These are phyloP conservation scores for Mucor indicus DNA, from an alignment of 371 early-diverging fungal species.

Conservation along the genomic window DNA sequence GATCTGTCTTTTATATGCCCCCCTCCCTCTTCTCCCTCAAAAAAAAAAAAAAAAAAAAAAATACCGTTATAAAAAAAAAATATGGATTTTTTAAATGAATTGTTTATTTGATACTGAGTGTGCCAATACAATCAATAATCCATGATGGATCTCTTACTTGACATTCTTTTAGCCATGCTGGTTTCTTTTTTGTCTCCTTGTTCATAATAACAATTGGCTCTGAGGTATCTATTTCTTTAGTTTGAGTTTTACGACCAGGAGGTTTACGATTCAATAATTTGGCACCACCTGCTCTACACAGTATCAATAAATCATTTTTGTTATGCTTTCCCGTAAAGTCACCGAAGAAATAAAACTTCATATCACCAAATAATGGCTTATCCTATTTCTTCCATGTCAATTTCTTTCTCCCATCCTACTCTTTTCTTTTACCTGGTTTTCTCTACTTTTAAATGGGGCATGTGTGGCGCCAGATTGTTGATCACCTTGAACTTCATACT, in stretches of 20 bases:
- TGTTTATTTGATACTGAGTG: not conserved
- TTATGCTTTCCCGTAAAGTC: constrained; percentile 26
- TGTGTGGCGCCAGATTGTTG: constrained; percentile 21
- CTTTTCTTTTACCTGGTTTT: not conserved
- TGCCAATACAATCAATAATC: constrained; percentile 31
- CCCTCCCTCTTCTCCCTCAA: too few species aligned
- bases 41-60: too few species aligned
- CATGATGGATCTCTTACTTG: constrained; percentile 23
- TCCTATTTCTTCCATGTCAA: not conserved
- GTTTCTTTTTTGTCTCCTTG: constrained; percentile 1
- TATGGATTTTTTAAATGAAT: too few species aligned
- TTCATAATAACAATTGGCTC: constrained; percentile 13
- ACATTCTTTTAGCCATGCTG: constrained; percentile 10
- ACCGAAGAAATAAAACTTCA: constrained; percentile 27
- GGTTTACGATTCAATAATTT: constrained; percentile 24
- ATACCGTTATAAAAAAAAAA: too few species aligned
- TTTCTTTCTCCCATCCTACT: not conserved
- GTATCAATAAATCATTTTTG: constrained; percentile 19
- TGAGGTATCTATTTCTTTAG: not conserved
- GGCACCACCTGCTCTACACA: constrained; percentile 28
- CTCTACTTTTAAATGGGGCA: constrained; percentile 24
- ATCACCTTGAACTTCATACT: constrained; percentile 38
- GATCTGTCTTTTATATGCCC: too few species aligned
- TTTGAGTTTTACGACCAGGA: not conserved
- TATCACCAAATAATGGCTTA: constrained; percentile 17